Conservation (phyloP, 129 eudicot genomes). For the Ambrosia artemisiifolia region DNA sequence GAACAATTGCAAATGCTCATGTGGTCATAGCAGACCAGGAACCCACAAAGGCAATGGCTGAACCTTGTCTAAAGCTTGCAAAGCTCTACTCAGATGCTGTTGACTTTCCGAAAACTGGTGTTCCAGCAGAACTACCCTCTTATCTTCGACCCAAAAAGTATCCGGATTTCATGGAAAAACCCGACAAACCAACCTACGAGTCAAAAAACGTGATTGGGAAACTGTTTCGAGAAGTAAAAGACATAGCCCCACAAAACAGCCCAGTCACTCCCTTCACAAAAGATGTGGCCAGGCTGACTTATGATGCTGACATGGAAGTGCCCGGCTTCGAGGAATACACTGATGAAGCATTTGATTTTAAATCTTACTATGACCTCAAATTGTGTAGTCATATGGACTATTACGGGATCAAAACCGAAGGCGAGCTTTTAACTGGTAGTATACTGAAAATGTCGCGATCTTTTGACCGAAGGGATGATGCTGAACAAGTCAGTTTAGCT, state of each 20-base stretch:
- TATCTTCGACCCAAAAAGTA: conserved; percentile 53
- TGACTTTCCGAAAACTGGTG: conserved; percentile 79
- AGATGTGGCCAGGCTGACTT: conserved; percentile 49
- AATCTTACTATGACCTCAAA: conserved; percentile 57
- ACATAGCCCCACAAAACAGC: conserved; percentile 40
- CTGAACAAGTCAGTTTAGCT: conserved; percentile 60
- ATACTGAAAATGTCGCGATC: conserved; percentile 67
- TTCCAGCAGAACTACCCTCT: conserved; percentile 74
- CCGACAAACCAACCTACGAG: conserved; percentile 63
- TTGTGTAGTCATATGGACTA: conserved; percentile 71
- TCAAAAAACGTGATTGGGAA: conserved; percentile 63
- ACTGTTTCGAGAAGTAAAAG: conserved; percentile 67
- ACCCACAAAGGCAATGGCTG: conserved; percentile 40
- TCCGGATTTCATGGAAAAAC: conserved; percentile 87
- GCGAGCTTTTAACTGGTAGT: conserved; percentile 72
- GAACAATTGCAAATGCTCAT: conserved; percentile 79
- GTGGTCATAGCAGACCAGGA: conserved; percentile 63
- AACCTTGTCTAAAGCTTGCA: conserved; percentile 58
- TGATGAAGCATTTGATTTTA: conserved; percentile 55
- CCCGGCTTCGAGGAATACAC: conserved; percentile 50
- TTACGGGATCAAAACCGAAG: conserved; percentile 71
- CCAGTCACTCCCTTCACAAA: conserved; percentile 38
- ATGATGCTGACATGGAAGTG: conserved; percentile 65
- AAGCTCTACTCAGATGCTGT: conserved; percentile 63
- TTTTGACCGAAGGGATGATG: conserved; percentile 63